Evolutionary conservation across 2,329 filamentous ascomycete genomes (phyloP), one percentile per base, ranked within the genome.

Genomic region (Talaromyces islandicus): DNA sequence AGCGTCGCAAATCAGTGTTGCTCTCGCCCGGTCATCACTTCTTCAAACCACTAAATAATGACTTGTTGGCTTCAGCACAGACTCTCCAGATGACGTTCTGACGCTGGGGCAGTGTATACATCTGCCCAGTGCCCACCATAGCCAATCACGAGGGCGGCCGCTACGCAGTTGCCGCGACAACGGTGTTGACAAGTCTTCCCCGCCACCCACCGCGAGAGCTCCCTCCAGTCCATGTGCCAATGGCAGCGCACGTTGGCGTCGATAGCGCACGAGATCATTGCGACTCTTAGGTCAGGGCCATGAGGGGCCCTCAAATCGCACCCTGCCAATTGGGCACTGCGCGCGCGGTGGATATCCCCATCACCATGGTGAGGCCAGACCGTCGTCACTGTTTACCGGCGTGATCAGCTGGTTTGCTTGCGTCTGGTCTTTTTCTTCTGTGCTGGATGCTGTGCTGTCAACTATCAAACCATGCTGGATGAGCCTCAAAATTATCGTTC

Each of bases 281-380:
- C 9, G 21, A 21, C 21, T 46, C 11, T 21, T 7, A 52, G n/a
- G 4, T 17, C 17, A 29, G 12, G 25, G 4, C 24, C 3, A 27
- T n/a, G 48, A 29, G 48, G 24, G 4, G 24, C 24, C 11, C 24
- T 17, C 19, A 24, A 29, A 19, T 24, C 21, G 43, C 25, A n/a
- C 25, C 14, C 4, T n/a, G 48, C 48, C 48, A 25, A 52, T 52
- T 52, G 48, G 48, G 17, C 48, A 52, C 24, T 19, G 19, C 19
- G 12, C 14, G 48, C 25, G 19, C 11, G 48, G 48, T 52, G 48
- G 48, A 52, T 27, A 52, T 52, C 7, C 48, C 19, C 48, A 51
- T 52, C 48, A 52, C 48, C 48, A 52, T 52, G 48, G 48, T 52
- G 48, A 52, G 48, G 48, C 48, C 48, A 52, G 48, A 52, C 48